Evolutionary conservation across 1,284 basidiomycete species (phyloP).

Genomic region (Cryptococcus wingfieldii): DNA sequence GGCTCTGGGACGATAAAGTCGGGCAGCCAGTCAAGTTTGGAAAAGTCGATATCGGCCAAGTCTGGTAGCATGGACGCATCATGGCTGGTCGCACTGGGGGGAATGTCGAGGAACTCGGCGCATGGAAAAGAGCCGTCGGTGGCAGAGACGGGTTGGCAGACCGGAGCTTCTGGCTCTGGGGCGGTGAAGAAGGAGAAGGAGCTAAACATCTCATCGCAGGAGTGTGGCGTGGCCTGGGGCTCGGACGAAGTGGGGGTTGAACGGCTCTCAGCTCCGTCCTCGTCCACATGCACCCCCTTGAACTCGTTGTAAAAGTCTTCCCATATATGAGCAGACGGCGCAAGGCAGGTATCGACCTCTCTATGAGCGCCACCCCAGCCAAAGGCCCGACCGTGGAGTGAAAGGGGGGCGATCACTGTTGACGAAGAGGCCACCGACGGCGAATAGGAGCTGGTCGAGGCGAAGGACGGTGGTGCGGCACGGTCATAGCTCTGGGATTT

Average conservation of each 20-base stretch:
- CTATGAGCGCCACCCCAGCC: no score
- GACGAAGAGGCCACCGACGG: slow-evolving; percentile 2
- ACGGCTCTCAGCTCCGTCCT: not conserved
- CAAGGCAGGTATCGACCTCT: not conserved
- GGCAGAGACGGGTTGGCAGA: not conserved
- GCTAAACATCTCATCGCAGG: not conserved
- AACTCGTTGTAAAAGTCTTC: slow-evolving; percentile 6
- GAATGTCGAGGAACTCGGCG: slow-evolving; percentile 10
- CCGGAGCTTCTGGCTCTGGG: not conserved
- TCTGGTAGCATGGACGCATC: slow-evolving; percentile 1
- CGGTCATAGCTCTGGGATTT: not conserved
- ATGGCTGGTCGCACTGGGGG: slow-evolving; percentile 2
- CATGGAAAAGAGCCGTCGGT: slow-evolving; percentile 5
- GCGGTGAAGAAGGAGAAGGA: slow-evolving; percentile 6
- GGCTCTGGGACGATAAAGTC: not conserved
- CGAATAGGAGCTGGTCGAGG: slow-evolving; percentile 3
- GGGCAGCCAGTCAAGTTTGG: slow-evolving; percentile 1
- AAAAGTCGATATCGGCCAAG: slow-evolving; percentile 5
- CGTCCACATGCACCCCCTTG: not conserved
- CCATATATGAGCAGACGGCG: slow-evolving; percentile 9
- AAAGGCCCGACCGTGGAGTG: no score
- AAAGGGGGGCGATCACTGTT: not conserved
- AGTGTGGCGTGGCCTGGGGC: not conserved
- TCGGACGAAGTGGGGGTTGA: not conserved
- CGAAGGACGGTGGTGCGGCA: slow-evolving; percentile 2